A percentile compares a stretch with the other conserved stretches of the same genome.
Evolutionary conservation across 345 rosid genomes (phyloP).

Genomic region (thale cress (Arabidopsis thaliana)): DNA sequence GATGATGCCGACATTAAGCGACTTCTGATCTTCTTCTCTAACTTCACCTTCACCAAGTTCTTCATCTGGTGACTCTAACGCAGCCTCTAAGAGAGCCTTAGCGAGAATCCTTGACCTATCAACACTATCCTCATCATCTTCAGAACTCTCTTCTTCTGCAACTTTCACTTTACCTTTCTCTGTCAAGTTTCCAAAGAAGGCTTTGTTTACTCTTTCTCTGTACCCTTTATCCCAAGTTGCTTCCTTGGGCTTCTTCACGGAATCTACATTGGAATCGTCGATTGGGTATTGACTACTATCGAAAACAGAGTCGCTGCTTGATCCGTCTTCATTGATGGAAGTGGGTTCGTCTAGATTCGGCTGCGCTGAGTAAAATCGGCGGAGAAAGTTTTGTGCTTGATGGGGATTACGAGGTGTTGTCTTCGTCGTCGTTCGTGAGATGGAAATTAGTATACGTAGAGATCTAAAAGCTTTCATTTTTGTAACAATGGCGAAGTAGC

Average conservation of each 20-base stretch:
- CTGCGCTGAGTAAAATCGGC: constrained; percentile 66
- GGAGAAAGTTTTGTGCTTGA: constrained; percentile 33
- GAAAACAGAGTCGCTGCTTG: constrained; percentile 57
- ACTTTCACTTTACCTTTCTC: constrained; percentile 41
- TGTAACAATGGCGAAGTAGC: not conserved
- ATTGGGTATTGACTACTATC: constrained; percentile 62
- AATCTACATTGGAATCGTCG: constrained; percentile 1
- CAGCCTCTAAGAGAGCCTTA: constrained; percentile 75
- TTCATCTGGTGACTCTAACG: constrained; percentile 63
- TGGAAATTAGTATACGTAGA: constrained; percentile 35
- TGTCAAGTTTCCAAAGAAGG: constrained; percentile 57
- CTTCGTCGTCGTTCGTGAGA: constrained; percentile 23
- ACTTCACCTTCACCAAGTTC: constrained; percentile 66
- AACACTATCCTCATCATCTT: constrained; percentile 55
- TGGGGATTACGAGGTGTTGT: constrained; percentile 25
- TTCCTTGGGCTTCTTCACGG: constrained; percentile 41
- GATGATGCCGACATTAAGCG: constrained; percentile 84
- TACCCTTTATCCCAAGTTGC: constrained; percentile 70
- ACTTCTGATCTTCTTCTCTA: constrained; percentile 93
- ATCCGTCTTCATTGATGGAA: constrained; percentile 42
- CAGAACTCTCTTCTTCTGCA: constrained; percentile 46
- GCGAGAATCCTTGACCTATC: constrained; percentile 66
- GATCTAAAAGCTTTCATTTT: constrained; percentile 62
- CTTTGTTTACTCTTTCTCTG: constrained; percentile 61
- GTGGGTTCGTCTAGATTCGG: constrained; percentile 51